Base-by-base conservation (phyloP, 345 rosid species). In the Ricinus communis region DNA sequence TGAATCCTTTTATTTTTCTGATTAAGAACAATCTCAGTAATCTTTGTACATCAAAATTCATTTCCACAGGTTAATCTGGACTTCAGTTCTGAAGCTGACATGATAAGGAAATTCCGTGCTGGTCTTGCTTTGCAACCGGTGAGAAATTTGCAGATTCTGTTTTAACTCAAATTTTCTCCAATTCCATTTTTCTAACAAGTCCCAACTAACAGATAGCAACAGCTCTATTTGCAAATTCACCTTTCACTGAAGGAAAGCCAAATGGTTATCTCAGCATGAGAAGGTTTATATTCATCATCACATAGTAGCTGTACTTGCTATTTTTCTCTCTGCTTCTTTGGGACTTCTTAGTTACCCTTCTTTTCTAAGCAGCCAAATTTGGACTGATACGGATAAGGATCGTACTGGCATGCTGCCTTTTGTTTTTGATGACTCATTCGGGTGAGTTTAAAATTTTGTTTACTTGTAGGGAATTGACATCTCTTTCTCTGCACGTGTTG, bases 51-150 rank as follows among this genome's bases (percentile, higher is more conserved):
- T 47, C 14, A 45, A 66, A n/a, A 73, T 71, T 72, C 27, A 56
- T 51, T 74, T 51, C 49, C 66, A 72, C 80, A 96, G 99, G 99
- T 96, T 70, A 93, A 93, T 83, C 90, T 96, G 80, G 98, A 93
- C 77, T 96, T 96, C 75, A 83, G 86, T 80, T 88, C 98, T 13
- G 98, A 96, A 85, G 94, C 87, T 70, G 99, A 96, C 82, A 96
- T 93, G 99, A 96, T 96, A 70, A 86, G 87, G 83, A 96, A 96
- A 81, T 96, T 93, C 56, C 97, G 90, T 65, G 96, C 83, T 80
- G 93, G 98, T 74, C 98, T 96, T 81, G 97, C 98, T 73, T 58
- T 96, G 85, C 99, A 96, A 82, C 99, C 95, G 74, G 98, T 96
- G 80, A 86, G 96, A 77, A 73, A 56, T 75, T 38, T 51, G 55